Conservation (phyloP, 805 yeast species). For the Yarrowia sp. region DNA sequence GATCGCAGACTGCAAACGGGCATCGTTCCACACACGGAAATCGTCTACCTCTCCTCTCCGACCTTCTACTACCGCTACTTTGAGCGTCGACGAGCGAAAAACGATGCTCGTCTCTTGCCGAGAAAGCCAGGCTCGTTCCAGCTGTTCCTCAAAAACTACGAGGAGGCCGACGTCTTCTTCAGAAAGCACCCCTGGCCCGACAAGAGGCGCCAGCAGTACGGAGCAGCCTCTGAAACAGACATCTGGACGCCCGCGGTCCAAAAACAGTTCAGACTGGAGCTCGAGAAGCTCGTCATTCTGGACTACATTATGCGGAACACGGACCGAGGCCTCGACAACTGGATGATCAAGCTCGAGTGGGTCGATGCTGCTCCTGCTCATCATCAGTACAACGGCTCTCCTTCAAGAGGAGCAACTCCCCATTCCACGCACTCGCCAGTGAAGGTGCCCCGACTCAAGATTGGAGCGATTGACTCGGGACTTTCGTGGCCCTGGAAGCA, state of each 20-base stretch:
- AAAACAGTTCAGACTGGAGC: slow-evolving; percentile 54
- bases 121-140: slow-evolving; percentile 67
- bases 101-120: slow-evolving; percentile 38
- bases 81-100: slow-evolving; percentile 40
- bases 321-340: slow-evolving; percentile 70
- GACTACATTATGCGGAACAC: slow-evolving; percentile 75
- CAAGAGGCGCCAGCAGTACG: background rate
- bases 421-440: slow-evolving; percentile 1
- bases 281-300: slow-evolving; percentile 66
- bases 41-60: slow-evolving; percentile 49
- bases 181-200: slow-evolving; percentile 54
- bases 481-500: slow-evolving; percentile 78
- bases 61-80: slow-evolving; percentile 54
- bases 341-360: slow-evolving; percentile 69
- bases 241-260: slow-evolving; percentile 53
- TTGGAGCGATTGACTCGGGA: slow-evolving; percentile 77
- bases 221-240: slow-evolving; percentile 30
- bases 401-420: slow-evolving; percentile 26
- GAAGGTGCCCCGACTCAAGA: slow-evolving; percentile 45
- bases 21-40: slow-evolving; percentile 66
- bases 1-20: slow-evolving; percentile 58
- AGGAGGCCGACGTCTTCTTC: slow-evolving; percentile 61
- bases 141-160: slow-evolving; percentile 55
- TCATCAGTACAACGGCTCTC: slow-evolving; percentile 23
- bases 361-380: slow-evolving; percentile 22